Evolutionary conservation across 371 early-diverging fungal genomes (phyloP).

Genomic region (Syncephalastrum sp.): DNA sequence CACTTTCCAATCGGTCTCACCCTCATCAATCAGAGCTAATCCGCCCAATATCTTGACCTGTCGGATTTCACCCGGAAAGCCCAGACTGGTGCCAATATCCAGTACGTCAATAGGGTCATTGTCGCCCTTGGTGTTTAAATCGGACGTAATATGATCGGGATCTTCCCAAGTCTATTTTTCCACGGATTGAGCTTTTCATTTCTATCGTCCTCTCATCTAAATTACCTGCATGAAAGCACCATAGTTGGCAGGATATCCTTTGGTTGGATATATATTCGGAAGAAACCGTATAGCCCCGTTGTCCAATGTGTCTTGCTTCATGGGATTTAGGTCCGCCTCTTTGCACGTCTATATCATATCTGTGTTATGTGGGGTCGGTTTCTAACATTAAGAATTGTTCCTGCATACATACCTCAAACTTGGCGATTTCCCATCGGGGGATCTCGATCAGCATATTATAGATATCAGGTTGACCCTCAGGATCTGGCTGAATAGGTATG

Average conservation of each 20-base stretch:
- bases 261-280: constrained; percentile 87
- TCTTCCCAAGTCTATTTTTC: constrained; percentile 84
- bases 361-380: neutral
- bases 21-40: constrained; percentile 86
- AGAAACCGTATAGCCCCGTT: constrained; percentile 87
- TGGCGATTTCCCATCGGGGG: constrained; percentile 92
- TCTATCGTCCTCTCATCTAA: neutral
- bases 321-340: constrained; percentile 82
- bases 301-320: constrained; percentile 84
- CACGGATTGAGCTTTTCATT: too few species aligned
- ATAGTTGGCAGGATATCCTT: constrained; percentile 95
- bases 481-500: constrained; percentile 10
- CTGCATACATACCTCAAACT: constrained; percentile 69
- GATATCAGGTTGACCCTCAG: constrained; percentile 26
- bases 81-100: constrained; percentile 44
- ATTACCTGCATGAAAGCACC: constrained; percentile 77
- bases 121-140: constrained; percentile 77
- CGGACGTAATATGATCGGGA: constrained; percentile 68
- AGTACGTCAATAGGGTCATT: constrained; percentile 91
- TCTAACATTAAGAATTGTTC: neutral
- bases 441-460: constrained; percentile 89
- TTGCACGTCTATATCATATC: constrained; percentile 64
- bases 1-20: constrained; percentile 96
- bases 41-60: constrained; percentile 89
- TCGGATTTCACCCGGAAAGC: constrained; percentile 36